Evolutionary conservation across 1,284 basidiomycete genomes (phyloP).

Genomic region (Leccinum solheimii): DNA sequence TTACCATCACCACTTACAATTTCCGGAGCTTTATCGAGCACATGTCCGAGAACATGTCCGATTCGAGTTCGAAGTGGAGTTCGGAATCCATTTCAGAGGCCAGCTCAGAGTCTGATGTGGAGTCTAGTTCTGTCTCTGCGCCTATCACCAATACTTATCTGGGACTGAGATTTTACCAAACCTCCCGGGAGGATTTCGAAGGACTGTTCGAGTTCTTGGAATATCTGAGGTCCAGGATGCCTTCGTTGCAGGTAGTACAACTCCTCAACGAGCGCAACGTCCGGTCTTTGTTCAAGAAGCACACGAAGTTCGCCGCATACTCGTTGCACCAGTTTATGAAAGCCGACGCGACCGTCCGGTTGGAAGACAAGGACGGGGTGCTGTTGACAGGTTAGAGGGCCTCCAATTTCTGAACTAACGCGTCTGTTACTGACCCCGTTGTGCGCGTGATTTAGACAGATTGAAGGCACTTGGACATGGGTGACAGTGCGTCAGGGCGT

Average conservation of each 20-base stretch:
- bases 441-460: background rate
- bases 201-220: conserved; percentile 18
- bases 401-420: background rate
- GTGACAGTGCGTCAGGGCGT: too few species aligned
- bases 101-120: background rate
- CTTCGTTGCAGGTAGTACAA: conserved; percentile 28
- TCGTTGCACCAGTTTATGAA: conserved; percentile 11
- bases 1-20: conserved; percentile 20
- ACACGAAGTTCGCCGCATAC: conserved; percentile 15
- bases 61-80: too few species aligned
- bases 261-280: conserved; percentile 23
- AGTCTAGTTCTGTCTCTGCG: conserved; percentile 5
- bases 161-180: conserved; percentile 10
- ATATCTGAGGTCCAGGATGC: conserved; percentile 10
- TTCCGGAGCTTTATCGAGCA: background rate
- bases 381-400: too few species aligned
- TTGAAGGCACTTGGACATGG: background rate
- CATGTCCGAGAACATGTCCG: background rate
- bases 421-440: background rate
- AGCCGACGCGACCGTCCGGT: conserved; percentile 11
- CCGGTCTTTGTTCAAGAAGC: conserved; percentile 18
- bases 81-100: background rate
- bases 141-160: conserved; percentile 18
- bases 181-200: conserved; percentile 7
- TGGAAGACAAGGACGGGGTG: too few species aligned